These are phyloP conservation scores for Kwoniella botswanensis DNA, from an alignment of 768 basidiomycete genomes.

Conservation along the genomic window DNA sequence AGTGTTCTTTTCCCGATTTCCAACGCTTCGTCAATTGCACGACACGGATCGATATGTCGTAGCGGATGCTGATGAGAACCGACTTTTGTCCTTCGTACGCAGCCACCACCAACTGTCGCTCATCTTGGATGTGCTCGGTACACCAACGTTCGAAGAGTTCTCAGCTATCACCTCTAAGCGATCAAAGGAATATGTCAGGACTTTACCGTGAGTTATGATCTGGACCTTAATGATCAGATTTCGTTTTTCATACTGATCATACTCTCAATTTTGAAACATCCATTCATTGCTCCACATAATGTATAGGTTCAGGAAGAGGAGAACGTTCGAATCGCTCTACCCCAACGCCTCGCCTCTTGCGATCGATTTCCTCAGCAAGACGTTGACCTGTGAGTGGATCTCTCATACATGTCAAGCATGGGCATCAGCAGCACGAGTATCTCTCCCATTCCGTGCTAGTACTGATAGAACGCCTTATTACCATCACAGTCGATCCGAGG, in stretches of 20 bases:
- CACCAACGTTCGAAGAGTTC: conserved; percentile 95
- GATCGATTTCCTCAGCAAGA: conserved; percentile 73
- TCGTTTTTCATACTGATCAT: too few species aligned
- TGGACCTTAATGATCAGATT: too few species aligned
- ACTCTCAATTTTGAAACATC: not conserved
- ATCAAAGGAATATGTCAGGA: conserved; percentile 93
- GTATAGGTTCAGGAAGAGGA: conserved; percentile 74
- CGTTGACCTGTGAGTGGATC: conserved; percentile 68
- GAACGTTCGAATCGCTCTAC: conserved; percentile 81
- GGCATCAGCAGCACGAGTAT: too few species aligned
- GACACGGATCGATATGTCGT: not conserved
- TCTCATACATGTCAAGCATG: not conserved
- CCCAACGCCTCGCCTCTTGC: conserved; percentile 86
- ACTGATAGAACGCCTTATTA: not conserved
- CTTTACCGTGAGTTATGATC: conserved; percentile 65
- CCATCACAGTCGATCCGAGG: conserved; percentile 76
- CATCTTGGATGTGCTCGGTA: conserved; percentile 95
- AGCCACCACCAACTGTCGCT: conserved; percentile 93
- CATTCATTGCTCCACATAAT: not conserved
- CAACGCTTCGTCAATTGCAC: not conserved
- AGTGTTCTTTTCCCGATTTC: conserved; percentile 43
- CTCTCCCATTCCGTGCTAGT: too few species aligned
- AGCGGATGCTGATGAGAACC: too few species aligned
- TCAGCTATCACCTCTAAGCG: conserved; percentile 91
- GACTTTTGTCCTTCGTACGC: conserved; percentile 52